phyloP scores from a whole-genome alignment of 2,329 filamentous ascomycete species.

The Zasmidium citrigriseum region DNA sequence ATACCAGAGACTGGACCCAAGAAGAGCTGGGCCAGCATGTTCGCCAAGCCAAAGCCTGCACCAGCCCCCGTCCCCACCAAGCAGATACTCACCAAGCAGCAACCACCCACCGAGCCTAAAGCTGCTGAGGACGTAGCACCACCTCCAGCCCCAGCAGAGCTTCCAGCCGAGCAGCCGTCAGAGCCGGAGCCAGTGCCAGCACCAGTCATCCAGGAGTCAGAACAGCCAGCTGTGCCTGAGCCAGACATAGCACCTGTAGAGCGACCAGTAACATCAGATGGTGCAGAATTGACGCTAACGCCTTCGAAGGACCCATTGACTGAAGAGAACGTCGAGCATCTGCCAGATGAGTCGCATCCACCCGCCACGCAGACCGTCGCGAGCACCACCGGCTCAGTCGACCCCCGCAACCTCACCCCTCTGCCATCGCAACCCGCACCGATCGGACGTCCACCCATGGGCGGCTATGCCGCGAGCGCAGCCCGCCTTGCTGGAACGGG shows the following conservation, averaged over 20 bases:
- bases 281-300: constrained; percentile 45
- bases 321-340: constrained; percentile 86
- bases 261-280: constrained; percentile 17
- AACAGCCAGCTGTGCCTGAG: constrained; percentile 20
- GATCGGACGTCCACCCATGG: constrained; percentile 63
- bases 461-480: constrained; percentile 78
- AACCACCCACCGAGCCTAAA: constrained; percentile 33
- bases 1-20: constrained; percentile 41
- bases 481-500: constrained; percentile 70
- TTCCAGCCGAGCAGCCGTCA: background rate
- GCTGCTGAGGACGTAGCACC: constrained; percentile 32
- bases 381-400: constrained; percentile 87
- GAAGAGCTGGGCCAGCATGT: constrained; percentile 58
- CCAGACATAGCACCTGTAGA: constrained; percentile 31
- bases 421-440: constrained; percentile 60
- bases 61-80: constrained; percentile 47
- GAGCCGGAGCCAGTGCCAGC: constrained; percentile 17
- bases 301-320: constrained; percentile 83
- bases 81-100: constrained; percentile 23
- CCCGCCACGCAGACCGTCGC: constrained; percentile 79
- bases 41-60: constrained; percentile 49
- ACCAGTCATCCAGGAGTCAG: constrained; percentile 34
- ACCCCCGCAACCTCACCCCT: constrained; percentile 70
- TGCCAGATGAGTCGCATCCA: constrained; percentile 78
- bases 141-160: constrained; percentile 17